Conservation (phyloP, 2,329 filamentous ascomycete genomes). For the Fusarium decemcellulare region DNA sequence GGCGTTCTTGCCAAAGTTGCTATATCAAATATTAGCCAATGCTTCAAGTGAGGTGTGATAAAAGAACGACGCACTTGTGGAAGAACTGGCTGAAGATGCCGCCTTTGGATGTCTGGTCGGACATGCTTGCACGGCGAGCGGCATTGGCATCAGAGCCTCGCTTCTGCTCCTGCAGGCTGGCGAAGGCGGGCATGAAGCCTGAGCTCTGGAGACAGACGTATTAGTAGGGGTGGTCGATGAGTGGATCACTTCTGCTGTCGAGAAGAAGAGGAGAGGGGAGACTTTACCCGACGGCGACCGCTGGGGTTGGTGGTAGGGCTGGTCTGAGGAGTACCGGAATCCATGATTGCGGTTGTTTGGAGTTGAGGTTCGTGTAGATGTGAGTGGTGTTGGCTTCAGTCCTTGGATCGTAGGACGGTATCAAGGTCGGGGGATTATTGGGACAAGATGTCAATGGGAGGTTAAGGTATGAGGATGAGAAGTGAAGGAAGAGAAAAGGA, state of each 20-base stretch:
- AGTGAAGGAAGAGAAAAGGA: not conserved
- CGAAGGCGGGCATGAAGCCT: slow-evolving; percentile 63
- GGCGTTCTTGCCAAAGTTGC: slow-evolving; percentile 53
- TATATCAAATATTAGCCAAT: slow-evolving; percentile 26
- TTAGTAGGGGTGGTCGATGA: not conserved
- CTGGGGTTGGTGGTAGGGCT: slow-evolving; percentile 32
- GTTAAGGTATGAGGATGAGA: not conserved
- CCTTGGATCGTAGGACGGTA: not conserved
- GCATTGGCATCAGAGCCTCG: slow-evolving; percentile 59
- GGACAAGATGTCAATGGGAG: slow-evolving; percentile 9
- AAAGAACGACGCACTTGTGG: slow-evolving; percentile 63
- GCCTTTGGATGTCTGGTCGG: slow-evolving; percentile 64
- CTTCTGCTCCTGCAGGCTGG: slow-evolving; percentile 66
- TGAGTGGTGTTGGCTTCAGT: not conserved
- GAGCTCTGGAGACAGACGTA: slow-evolving; percentile 55
- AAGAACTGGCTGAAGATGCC: slow-evolving; percentile 70
- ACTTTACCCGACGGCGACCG: slow-evolving; percentile 50
- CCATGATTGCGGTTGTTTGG: slow-evolving; percentile 43
- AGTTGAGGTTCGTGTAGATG: not conserved
- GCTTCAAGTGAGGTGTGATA: not conserved
- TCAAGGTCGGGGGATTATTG: too few relatives aligned
- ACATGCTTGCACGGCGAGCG: slow-evolving; percentile 68
- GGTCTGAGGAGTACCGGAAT: slow-evolving; percentile 46
- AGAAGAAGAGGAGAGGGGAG: not conserved
- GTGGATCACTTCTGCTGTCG: slow-evolving; percentile 1